Percentiles rank a stretch among this genome's conserved stretches.
Conservation (phyloP, 495 filamentous ascomycete genomes). For the Trichoderma gamsii region DNA sequence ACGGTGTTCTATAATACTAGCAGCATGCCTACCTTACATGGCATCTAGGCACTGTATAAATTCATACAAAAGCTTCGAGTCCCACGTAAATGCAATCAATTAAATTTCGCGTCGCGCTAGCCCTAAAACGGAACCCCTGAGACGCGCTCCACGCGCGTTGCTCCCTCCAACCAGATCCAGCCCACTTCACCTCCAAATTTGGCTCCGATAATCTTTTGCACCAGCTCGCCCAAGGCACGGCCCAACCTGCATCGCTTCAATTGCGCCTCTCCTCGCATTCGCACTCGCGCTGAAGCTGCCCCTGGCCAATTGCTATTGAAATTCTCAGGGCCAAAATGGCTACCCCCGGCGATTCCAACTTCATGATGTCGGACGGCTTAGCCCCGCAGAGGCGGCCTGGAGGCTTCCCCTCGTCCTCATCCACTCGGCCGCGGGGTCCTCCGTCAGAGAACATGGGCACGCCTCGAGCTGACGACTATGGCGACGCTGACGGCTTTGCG, state of each 20-base stretch:
- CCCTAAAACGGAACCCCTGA: not conserved
- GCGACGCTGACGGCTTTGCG: conserved; percentile 51
- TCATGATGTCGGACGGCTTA: conserved; percentile 12
- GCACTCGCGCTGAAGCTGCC: not conserved
- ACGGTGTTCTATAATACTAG: too few species aligned
- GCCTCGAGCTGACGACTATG: conserved; percentile 47
- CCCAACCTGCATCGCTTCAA: not conserved
- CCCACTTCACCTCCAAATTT: conserved; percentile 5
- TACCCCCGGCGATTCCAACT: conserved; percentile 3
- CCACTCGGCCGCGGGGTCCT: conserved; percentile 54
- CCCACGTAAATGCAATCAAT: not conserved
- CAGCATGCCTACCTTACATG: too few species aligned
- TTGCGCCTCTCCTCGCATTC: not conserved
- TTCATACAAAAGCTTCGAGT: not conserved
- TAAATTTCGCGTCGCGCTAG: conserved; percentile 13
- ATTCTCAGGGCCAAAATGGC: not conserved
- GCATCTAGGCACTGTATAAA: too few species aligned
- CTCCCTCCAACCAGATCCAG: conserved; percentile 1
- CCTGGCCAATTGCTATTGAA: not conserved
- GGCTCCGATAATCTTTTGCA: not conserved
- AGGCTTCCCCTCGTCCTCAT: conserved; percentile 39
- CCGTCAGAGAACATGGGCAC: conserved; percentile 61
- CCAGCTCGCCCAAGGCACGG: not conserved
- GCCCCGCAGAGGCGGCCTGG: conserved; percentile 21
- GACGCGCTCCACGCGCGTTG: conserved; percentile 6